A percentile compares a stretch with the other conserved stretches of the same genome.
phyloP scores from a whole-genome alignment of 257 asterid species.

The Misopates orontium region DNA sequence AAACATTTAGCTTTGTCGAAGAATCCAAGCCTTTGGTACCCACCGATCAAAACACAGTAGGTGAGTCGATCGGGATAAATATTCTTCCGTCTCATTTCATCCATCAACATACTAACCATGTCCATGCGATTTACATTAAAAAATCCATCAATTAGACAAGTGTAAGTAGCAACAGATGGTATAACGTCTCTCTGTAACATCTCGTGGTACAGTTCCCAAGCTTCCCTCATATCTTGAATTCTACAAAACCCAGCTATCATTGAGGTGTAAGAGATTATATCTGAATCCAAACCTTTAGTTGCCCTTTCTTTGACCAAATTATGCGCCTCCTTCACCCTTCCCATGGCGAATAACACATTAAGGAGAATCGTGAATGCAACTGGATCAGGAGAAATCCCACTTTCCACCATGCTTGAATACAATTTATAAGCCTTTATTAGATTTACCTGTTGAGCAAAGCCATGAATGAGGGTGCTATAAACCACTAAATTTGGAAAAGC shows the following conservation, averaged over 20 bases:
- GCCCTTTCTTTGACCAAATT: constrained; percentile 41
- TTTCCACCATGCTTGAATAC: constrained; percentile 46
- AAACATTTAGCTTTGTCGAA: constrained; percentile 36
- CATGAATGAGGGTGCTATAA: constrained; percentile 50
- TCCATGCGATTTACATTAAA: constrained; percentile 38
- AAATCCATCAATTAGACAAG: constrained; percentile 58
- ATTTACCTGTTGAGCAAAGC: constrained; percentile 51
- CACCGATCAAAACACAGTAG: constrained; percentile 45
- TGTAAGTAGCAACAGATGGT: constrained; percentile 64
- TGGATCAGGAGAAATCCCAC: constrained; percentile 49
- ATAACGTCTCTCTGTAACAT: constrained; percentile 38
- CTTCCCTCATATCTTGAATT: constrained; percentile 38
- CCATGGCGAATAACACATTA: constrained; percentile 32
- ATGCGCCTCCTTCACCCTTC: constrained; percentile 46
- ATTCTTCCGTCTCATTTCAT: constrained; percentile 39
- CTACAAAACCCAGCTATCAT: constrained; percentile 53
- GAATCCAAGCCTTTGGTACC: constrained; percentile 38
- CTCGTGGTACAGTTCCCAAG: constrained; percentile 42
- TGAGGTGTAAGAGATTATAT: constrained; percentile 49
- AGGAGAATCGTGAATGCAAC: constrained; percentile 48
- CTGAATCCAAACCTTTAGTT: constrained; percentile 37
- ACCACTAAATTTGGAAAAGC: constrained; percentile 49
- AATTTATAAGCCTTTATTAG: constrained; percentile 40
- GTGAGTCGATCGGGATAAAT: constrained; percentile 43
- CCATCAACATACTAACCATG: constrained; percentile 31